These are phyloP conservation scores for Rhizoclosmatium globosum DNA, from an alignment of 192 early-diverging fungal genomes.

Conservation along the genomic window DNA sequence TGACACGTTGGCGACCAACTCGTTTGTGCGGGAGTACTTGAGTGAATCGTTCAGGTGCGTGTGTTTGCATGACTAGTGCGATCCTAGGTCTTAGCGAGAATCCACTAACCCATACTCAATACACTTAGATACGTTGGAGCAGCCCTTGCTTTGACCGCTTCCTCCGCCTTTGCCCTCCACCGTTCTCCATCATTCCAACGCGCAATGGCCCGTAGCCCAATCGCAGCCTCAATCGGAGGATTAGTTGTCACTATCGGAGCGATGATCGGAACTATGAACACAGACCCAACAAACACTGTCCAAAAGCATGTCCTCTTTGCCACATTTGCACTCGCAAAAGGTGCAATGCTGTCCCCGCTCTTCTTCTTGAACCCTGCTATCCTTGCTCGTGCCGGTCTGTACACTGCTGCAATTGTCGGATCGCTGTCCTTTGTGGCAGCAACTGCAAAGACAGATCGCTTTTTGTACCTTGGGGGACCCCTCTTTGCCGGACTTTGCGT, in stretches of 20 bases:
- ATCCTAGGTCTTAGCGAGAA: background rate
- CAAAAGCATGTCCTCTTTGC: constrained; percentile 35
- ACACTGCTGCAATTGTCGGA: constrained; percentile 34
- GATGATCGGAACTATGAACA: constrained; percentile 23
- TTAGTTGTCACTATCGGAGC: constrained; percentile 4
- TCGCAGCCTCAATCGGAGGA: constrained; percentile 12
- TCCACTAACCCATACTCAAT: background rate
- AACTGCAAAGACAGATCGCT: constrained; percentile 24
- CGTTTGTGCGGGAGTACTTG: constrained; percentile 24
- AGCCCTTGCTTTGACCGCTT: constrained; percentile 11
- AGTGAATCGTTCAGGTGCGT: constrained; percentile 15
- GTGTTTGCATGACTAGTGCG: background rate
- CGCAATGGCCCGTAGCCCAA: background rate
- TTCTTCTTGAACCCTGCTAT: constrained; percentile 31
- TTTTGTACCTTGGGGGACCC: constrained; percentile 31
- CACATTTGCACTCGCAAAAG: constrained; percentile 20
- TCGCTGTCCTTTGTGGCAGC: constrained; percentile 26
- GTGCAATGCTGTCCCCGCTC: constrained; percentile 25
- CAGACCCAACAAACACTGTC: constrained; percentile 10
- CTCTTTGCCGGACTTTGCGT: constrained; percentile 30
- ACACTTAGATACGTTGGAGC: constrained; percentile 25
- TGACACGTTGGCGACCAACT: constrained; percentile 23
- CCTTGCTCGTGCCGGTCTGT: constrained; percentile 15
- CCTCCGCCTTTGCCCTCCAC: constrained; percentile 7
- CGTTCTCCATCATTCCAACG: constrained; percentile 5